Evolutionary conservation across 2,329 filamentous ascomycete species (phyloP), one percentile per base, ranked within the genome.

Genomic region (Hypoxylon sp.): DNA sequence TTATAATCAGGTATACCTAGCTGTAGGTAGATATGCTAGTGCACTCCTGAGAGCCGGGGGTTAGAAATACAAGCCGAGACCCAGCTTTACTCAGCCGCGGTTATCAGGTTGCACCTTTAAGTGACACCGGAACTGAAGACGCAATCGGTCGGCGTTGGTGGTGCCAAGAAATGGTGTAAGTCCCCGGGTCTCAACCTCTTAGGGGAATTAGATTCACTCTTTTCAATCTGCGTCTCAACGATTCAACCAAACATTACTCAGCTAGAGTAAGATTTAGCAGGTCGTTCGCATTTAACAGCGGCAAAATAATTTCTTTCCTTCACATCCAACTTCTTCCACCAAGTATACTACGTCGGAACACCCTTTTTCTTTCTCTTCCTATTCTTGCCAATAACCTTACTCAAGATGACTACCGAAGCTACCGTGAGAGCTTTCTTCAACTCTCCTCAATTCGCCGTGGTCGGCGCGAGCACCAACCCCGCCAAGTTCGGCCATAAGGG

Each of bases 401-500:
- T 70, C 70, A 81, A 76, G 39, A 88, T 88, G 85, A 79, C 85
- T 21, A 92, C 91, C 82, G 90, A 94, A 76, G 84, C 88, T 48
- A 87, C 91, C 47, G 89, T 93, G 47, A 89, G 88, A 68, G 84
- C 85, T 11, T 97, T 97, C 85, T 97, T 97, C 82, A 85, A 88
- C 2, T 91, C 90, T 6, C 87, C 90, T 25, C 84, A 86, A 70
- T 97, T 95, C 78, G 94, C 95, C 63, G 95, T 97, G 27, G 93
- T 94, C 19, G 95, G 95, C 73, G 95, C 95, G 37, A 95, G 91
- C 77, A 92, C 91, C 55, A 93, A 97, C 80, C 84, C 91, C 41
- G 82, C 84, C 76, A 97, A 97, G 79, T 97, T 91, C 75, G 95
- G 96, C 23, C 91, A 97, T 79, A 94, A 93, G 83, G 89, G 94